Percentiles rank a stretch among this genome's conserved stretches.
phyloP scores from a whole-genome alignment of 805 yeast genomes.

The Wickerhamiella australiensis region DNA sequence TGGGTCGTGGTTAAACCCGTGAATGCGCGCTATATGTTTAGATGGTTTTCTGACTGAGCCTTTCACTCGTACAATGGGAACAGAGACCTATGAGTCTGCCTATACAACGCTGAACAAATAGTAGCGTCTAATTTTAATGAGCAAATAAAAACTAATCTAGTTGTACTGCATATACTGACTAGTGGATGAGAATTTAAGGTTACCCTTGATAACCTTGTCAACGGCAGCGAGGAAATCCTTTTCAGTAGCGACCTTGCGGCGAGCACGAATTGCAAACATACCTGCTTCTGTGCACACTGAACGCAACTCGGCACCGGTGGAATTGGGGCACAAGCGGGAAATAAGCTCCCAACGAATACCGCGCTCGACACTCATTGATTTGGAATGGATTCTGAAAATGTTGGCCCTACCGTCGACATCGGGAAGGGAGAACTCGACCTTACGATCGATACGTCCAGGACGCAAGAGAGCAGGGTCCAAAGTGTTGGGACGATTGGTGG shows the following conservation, averaged over 20 bases:
- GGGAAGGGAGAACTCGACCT: constrained; percentile 92
- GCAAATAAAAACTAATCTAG: constrained; percentile 27
- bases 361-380: constrained; percentile 95
- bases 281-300: constrained; percentile 99
- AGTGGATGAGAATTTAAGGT: constrained; percentile 92
- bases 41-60: neutral
- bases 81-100: no score
- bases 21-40: no score
- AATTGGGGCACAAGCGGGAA: constrained; percentile 92
- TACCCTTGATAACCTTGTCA: constrained; percentile 96
- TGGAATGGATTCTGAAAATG: constrained; percentile 92
- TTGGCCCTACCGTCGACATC: constrained; percentile 97
- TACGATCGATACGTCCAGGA: constrained; percentile 98
- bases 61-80: no score
- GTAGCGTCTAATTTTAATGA: neutral
- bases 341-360: constrained; percentile 98
- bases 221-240: constrained; percentile 96
- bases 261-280: constrained; percentile 97
- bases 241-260: constrained; percentile 96
- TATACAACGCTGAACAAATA: neutral
- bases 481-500: constrained; percentile 96
- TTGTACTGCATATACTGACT: constrained; percentile 98
- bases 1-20: no score
- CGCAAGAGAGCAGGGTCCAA: constrained; percentile 94
- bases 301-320: constrained; percentile 97